Conservation (phyloP, 139 green algal genomes). For the Picochlorum sp. region DNA sequence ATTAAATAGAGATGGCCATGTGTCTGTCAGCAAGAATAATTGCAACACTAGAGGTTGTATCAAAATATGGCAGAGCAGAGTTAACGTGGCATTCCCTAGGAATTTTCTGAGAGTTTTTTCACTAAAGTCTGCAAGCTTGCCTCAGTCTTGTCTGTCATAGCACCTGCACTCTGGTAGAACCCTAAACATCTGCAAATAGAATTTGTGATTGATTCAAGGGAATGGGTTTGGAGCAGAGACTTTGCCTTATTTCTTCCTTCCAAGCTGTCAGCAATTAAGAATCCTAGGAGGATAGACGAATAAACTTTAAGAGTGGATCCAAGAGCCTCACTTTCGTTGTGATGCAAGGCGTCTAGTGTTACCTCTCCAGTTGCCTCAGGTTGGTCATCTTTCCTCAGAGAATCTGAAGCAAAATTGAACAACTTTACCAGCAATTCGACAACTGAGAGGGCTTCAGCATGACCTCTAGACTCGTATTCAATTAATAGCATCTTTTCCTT, state of each 20-base stretch:
- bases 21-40: too few species aligned
- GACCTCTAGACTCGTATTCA: too few species aligned
- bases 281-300: slow-evolving; percentile 56
- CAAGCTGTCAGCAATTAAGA: slow-evolving; percentile 36
- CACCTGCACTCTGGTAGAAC: slow-evolving; percentile 45
- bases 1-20: too few species aligned
- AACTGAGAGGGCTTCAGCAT: too few species aligned
- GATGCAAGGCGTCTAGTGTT: slow-evolving; percentile 14
- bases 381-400: too few species aligned
- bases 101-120: too few species aligned
- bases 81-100: too few species aligned
- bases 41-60: too few species aligned
- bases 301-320: slow-evolving; percentile 57
- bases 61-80: too few species aligned
- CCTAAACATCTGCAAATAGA: slow-evolving; percentile 39
- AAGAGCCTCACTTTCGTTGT: slow-evolving; percentile 16
- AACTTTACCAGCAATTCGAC: too few species aligned
- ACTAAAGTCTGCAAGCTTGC: too few species aligned
- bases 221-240: slow-evolving; percentile 22
- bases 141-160: slow-evolving; percentile 18
- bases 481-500: background rate
- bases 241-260: slow-evolving; percentile 3
- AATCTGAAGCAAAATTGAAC: too few species aligned
- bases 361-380: slow-evolving; percentile 16
- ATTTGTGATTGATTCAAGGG: slow-evolving; percentile 23